A percentile compares a stretch with the other conserved stretches of the same genome.
These are phyloP conservation scores for Phoenix roebelenii DNA, from an alignment of 176 grass and related monocot species.

Conservation along the genomic window DNA sequence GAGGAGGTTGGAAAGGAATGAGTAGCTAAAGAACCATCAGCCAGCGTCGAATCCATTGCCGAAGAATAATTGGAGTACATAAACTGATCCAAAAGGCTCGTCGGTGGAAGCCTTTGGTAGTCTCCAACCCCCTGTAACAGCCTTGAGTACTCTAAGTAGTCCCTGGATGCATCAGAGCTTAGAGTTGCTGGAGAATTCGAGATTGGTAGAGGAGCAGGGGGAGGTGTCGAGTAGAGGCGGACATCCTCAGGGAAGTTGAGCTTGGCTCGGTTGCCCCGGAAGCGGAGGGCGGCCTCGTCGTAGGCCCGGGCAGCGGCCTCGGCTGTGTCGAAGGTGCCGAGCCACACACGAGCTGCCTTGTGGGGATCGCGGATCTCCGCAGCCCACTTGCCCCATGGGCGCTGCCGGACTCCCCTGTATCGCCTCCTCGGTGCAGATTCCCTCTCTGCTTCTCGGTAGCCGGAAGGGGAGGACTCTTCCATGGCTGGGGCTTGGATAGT, in stretches of 20 bases:
- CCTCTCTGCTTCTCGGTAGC: conserved; percentile 6
- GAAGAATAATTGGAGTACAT: background rate
- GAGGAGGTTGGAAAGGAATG: background rate
- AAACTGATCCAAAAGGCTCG: background rate
- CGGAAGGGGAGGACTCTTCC: conserved; percentile 35
- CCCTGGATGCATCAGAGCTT: background rate
- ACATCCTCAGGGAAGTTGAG: conserved; percentile 98
- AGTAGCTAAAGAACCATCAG: too few species aligned
- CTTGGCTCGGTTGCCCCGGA: conserved; percentile 86
- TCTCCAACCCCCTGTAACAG: background rate
- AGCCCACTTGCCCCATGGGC: conserved; percentile 99
- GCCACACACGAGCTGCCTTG: conserved; percentile 97
- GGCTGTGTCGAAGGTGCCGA: conserved; percentile 95
- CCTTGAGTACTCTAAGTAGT: conserved; percentile 11
- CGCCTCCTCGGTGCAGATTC: conserved; percentile 19
- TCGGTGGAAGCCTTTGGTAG: background rate
- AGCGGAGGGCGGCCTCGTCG: conserved; percentile 85
- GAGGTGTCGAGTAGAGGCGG: conserved; percentile 28
- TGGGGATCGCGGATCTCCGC: conserved; percentile 95
- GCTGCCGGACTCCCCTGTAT: conserved; percentile 90
- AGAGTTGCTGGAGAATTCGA: too few species aligned
- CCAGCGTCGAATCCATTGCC: too few species aligned
- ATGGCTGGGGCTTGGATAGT: conserved; percentile 12
- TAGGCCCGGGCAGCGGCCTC: conserved; percentile 93
- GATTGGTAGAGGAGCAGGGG: background rate